phyloP scores from a whole-genome alignment of 2,329 filamentous ascomycete genomes.

The Diplodia seriata region DNA sequence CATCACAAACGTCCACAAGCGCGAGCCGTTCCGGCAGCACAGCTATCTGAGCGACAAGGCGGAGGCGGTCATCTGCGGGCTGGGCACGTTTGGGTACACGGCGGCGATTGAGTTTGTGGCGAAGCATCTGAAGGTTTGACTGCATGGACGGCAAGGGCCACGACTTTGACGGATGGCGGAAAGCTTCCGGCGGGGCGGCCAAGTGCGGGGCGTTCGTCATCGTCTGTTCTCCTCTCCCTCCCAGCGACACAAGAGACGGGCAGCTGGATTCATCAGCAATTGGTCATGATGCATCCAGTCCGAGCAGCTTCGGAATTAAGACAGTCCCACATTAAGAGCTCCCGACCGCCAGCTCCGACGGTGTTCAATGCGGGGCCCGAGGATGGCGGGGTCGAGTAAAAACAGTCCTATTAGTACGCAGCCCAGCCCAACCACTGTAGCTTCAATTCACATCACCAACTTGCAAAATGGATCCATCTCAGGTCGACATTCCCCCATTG shows the following conservation, averaged over 20 bases:
- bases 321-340: background rate
- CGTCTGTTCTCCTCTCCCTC: no score
- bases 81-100: conserved; percentile 60
- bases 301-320: background rate
- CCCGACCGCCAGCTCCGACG: conserved; percentile 27
- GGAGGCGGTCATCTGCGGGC: conserved; percentile 72
- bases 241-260: no score
- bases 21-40: conserved; percentile 72
- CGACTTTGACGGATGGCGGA: conserved; percentile 18
- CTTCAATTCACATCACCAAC: no score
- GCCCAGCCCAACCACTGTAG: background rate
- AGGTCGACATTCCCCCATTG: conserved; percentile 59
- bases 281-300: background rate
- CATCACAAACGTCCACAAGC: conserved; percentile 74
- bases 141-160: background rate
- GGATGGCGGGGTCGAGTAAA: conserved; percentile 30
- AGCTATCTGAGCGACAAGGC: conserved; percentile 80
- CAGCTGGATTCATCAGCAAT: conserved; percentile 28
- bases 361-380: conserved; percentile 16
- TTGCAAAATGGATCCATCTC: conserved; percentile 51
- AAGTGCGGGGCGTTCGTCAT: background rate
- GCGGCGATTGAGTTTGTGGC: conserved; percentile 54
- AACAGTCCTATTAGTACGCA: conserved; percentile 24
- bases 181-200: conserved; percentile 25
- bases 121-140: conserved; percentile 39